Conservation (phyloP, 768 basidiomycete genomes). For the Gymnopilus junonius region DNA sequence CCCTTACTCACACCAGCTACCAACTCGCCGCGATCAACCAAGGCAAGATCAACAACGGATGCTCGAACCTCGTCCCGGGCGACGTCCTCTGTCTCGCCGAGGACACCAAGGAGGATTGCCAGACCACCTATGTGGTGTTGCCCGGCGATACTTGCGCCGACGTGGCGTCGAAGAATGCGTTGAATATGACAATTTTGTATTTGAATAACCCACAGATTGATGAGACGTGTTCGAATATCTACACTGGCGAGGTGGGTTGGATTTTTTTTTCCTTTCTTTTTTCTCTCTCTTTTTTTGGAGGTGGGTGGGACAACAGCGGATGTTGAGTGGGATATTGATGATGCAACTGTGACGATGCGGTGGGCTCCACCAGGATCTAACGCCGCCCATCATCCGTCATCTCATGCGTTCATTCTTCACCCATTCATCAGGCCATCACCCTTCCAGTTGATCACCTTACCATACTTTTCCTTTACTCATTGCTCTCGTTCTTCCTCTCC, state of each 20-base stretch:
- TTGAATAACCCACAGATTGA: conserved; percentile 72
- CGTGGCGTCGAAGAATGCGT: conserved; percentile 45
- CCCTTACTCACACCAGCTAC: conserved; percentile 37
- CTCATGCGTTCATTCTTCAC: not conserved
- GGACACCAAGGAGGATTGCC: conserved; percentile 56
- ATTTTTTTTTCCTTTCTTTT: not conserved
- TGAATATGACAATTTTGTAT: conserved; percentile 49
- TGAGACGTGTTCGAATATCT: conserved; percentile 55
- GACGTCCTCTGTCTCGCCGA: conserved; percentile 59
- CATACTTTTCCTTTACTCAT: not conserved
- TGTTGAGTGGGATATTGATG: not conserved
- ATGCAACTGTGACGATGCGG: too few species aligned
- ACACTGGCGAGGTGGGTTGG: conserved; percentile 56
- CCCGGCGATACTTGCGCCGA: conserved; percentile 53
- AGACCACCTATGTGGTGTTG: conserved; percentile 48
- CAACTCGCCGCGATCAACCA: conserved; percentile 61
- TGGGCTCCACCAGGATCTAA: too few species aligned
- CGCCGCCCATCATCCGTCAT: too few species aligned
- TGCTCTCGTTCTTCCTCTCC: not conserved
- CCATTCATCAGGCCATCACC: not conserved
- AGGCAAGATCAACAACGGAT: conserved; percentile 52
- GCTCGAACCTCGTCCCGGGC: conserved; percentile 59
- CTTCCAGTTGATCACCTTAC: not conserved
- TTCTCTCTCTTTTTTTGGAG: not conserved
- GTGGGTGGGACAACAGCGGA: not conserved